Evolutionary conservation across 345 rosid genomes (phyloP), one percentile per base, ranked within the genome.

Genomic region (Eucalyptus marginata): DNA sequence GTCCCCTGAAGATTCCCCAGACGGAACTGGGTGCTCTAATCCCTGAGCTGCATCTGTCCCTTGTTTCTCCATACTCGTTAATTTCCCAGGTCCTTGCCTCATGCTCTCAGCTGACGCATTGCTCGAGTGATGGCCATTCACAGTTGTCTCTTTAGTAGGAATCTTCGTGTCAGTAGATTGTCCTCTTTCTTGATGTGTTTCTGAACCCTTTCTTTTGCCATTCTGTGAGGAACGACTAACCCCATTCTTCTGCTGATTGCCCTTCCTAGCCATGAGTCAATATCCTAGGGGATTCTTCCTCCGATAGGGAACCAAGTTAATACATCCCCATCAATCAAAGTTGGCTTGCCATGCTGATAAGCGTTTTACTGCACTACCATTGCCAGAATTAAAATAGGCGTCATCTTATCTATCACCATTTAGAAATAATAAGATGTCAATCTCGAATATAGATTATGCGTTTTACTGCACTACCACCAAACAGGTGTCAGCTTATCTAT

Each of bases 221-320:
- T 89, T 95, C 87, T 94, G 92, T 52, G 93, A 71, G 68, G 94
- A 93, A 86, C 90, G 93, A 89, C 94, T 94, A 87, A 95, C 87
- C 86, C 97, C 97, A 94, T 95, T 94, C 94, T 93, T 96, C 93
- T 93, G 98, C 40, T 95, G 96, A 90, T 92, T 97, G 88, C 96
- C 93, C 93, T 95, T 96, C 64, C 99, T 96, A 90, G 99, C 98
- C 99, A 97, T 97, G 80, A 18, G 83, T 92, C 89, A 44, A 71
- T 76, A 36, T 59, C 85, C 64, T 40, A n/a, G 83, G 68, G 33
- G 33, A 50, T 47, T 47, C 46, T 59, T 44, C 49, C 76, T 36
- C 49, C 17, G 7, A 29, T 31, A n/a, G 33, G 52, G 25, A 20
- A 29, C 83, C 89, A 79, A 33, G 58, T 64, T 49, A 40, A 79